These are phyloP conservation scores for Coemansia sp. DNA, from an alignment of 192 early-diverging fungal genomes.

Conservation along the genomic window DNA sequence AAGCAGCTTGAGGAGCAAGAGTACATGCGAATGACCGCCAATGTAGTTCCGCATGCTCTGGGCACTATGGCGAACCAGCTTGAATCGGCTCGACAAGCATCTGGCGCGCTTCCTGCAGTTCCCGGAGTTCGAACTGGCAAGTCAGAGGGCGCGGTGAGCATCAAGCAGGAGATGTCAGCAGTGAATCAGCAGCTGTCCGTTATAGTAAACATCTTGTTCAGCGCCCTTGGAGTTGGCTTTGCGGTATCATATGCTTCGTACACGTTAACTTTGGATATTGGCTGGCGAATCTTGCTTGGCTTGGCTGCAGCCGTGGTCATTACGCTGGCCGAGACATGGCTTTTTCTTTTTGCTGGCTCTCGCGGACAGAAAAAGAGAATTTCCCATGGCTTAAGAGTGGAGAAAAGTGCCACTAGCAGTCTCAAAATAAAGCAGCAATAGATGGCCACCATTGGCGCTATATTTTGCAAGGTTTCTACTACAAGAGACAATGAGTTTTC, in stretches of 20 bases:
- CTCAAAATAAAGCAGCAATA: slow-evolving; percentile 1
- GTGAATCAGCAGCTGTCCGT: slow-evolving; percentile 32
- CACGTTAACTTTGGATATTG: slow-evolving; percentile 39
- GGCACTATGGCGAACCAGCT: neutral
- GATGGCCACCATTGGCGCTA: too few species aligned
- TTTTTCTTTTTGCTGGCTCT: slow-evolving; percentile 32
- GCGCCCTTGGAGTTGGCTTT: slow-evolving; percentile 44
- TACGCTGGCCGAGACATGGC: slow-evolving; percentile 31
- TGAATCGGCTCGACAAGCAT: neutral
- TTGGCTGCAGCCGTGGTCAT: slow-evolving; percentile 24
- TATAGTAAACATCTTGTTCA: slow-evolving; percentile 47
- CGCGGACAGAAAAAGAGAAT: slow-evolving; percentile 40
- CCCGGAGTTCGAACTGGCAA: slow-evolving; percentile 34
- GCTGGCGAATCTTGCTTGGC: slow-evolving; percentile 35
- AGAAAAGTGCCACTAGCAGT: neutral
- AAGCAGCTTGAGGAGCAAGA: slow-evolving; percentile 39
- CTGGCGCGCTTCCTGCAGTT: slow-evolving; percentile 21
- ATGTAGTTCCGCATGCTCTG: neutral
- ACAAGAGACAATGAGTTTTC: too few species aligned
- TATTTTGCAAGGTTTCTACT: too few species aligned
- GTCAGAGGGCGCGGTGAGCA: neutral
- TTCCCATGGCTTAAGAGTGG: neutral
- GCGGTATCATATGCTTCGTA: slow-evolving; percentile 46
- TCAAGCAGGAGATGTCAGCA: slow-evolving; percentile 29
- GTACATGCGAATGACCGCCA: slow-evolving; percentile 32